Evolutionary conservation across 2,329 filamentous ascomycete genomes (phyloP).

Genomic region (Cytospora chrysosperma): DNA sequence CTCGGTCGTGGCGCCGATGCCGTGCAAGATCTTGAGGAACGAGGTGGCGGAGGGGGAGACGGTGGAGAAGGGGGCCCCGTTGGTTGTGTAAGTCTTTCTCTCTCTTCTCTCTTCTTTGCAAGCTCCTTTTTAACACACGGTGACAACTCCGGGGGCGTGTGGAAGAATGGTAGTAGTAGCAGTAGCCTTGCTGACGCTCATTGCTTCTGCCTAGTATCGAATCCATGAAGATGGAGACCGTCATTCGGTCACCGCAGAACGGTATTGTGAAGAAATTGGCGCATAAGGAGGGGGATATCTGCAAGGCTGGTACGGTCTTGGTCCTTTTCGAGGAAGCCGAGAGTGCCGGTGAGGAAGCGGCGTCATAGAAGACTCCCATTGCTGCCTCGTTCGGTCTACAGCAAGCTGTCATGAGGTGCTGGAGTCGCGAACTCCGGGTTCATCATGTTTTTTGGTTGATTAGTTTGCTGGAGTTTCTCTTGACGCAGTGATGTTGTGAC

Average conservation of each 20-base stretch:
- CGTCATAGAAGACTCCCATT: neutral
- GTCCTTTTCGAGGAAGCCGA: constrained; percentile 24
- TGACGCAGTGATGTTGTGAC: too few species aligned
- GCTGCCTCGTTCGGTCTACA: neutral
- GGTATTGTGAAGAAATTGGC: constrained; percentile 71
- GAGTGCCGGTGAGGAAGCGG: neutral
- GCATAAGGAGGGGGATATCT: constrained; percentile 70
- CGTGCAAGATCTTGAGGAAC: constrained; percentile 90
- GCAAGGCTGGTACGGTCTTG: constrained; percentile 16
- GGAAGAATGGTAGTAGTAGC: neutral
- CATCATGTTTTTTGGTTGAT: too few species aligned
- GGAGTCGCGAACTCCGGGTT: neutral
- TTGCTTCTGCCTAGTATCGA: constrained; percentile 60
- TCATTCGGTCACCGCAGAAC: constrained; percentile 73
- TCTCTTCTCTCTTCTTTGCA: neutral
- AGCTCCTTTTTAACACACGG: too few species aligned
- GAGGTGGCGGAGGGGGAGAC: constrained; percentile 78
- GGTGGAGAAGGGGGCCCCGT: constrained; percentile 80
- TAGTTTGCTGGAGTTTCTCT: too few species aligned
- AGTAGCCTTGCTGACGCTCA: neutral
- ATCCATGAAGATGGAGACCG: constrained; percentile 89
- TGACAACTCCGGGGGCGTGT: too few species aligned
- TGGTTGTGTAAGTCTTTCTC: constrained; percentile 69
- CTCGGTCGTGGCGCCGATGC: constrained; percentile 91
- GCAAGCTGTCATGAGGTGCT: neutral